Conservation (phyloP, 495 filamentous ascomycete genomes). For the Penicillium cinerascens region DNA sequence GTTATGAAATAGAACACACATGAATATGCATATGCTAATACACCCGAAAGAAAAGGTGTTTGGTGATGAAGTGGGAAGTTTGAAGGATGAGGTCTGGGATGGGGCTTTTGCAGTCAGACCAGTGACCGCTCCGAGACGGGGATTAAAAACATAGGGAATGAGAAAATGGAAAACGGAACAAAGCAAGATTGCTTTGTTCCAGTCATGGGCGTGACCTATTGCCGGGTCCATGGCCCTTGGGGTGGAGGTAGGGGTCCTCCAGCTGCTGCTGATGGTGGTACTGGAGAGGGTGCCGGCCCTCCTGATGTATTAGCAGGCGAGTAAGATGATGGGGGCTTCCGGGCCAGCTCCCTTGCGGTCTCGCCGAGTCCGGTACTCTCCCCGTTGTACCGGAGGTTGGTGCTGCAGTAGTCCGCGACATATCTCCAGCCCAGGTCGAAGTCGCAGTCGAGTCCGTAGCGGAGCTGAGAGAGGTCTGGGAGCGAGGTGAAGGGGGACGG, state of each 20-base stretch:
- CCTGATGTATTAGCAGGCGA: slow-evolving; percentile 9
- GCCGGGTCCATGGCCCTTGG: slow-evolving; percentile 21
- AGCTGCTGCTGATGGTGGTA: slow-evolving; percentile 13
- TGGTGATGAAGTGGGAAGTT: neutral
- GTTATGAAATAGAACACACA: neutral
- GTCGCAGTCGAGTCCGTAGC: slow-evolving; percentile 6
- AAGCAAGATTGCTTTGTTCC: neutral
- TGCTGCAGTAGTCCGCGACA: neutral
- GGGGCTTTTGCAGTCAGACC: slow-evolving; percentile 12
- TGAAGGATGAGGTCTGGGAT: neutral
- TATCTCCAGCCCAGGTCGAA: neutral
- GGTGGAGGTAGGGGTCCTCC: slow-evolving; percentile 21
- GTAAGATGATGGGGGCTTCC: slow-evolving; percentile 21
- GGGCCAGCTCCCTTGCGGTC: slow-evolving; percentile 18
- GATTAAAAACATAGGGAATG: slow-evolving; percentile 7
- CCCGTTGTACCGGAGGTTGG: neutral
- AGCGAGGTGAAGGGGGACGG: slow-evolving; percentile 42
- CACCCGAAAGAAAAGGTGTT: slow-evolving; percentile 6
- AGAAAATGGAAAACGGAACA: slow-evolving; percentile 10
- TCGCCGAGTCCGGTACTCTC: slow-evolving; percentile 10
- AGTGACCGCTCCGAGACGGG: slow-evolving; percentile 15
- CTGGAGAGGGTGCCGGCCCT: slow-evolving; percentile 4
- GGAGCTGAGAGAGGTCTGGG: slow-evolving; percentile 6
- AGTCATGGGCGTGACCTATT: neutral
- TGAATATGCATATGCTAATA: slow-evolving; percentile 14